Base-by-base conservation (phyloP, 2,329 filamentous ascomycete genomes). In the Ophiostoma perfectum region DNA sequence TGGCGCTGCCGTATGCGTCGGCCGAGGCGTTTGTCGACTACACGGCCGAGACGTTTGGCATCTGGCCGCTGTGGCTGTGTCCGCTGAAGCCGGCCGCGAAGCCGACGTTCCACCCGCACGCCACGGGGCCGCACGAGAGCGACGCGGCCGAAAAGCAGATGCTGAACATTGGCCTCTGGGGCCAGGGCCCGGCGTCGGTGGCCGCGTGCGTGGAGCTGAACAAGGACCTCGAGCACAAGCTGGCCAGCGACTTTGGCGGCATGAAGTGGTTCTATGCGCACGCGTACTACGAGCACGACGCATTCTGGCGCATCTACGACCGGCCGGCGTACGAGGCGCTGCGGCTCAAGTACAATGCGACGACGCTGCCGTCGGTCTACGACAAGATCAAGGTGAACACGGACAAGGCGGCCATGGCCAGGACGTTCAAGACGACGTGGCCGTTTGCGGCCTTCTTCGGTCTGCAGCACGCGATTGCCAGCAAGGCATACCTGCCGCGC, bases 201-300 rank as follows among this genome's bases (percentile, higher is more conserved):
- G 77, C 78, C 1, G 81, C 82, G n/a, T 93, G 93, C 74, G 81
- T 93, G 1, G 76, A 78, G 52, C 85, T 86, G 73, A 96, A 96
- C 78, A 84, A 89, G 44, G 82, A 82, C 60, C 82, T 96, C 27
- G 92, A 96, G 79, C 78, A 80, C 27, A 89, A 90, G 75, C 84
- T 93, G 4, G 80, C 81, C 64, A 36, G 55, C 66, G 82, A 86
- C 72, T 83, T 95, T 0, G 88, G 88, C 64, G 92, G 92, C 2
- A 86, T 90, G 80, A 96, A 96, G 80, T 95, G 91, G 90, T 81
- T 96, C 12, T 96, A 96, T 77, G 91, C 92, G 2, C 90, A 94
- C 74, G 90, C 91, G 0, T 96, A 93, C 79, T 95, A 95, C 77
- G 83, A 84, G n/a, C 84, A 90, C 74, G 79, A 83, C 0, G 86